phyloP scores from a whole-genome alignment of 2,329 filamentous ascomycete species.

The Gliomastix tumulicola region DNA sequence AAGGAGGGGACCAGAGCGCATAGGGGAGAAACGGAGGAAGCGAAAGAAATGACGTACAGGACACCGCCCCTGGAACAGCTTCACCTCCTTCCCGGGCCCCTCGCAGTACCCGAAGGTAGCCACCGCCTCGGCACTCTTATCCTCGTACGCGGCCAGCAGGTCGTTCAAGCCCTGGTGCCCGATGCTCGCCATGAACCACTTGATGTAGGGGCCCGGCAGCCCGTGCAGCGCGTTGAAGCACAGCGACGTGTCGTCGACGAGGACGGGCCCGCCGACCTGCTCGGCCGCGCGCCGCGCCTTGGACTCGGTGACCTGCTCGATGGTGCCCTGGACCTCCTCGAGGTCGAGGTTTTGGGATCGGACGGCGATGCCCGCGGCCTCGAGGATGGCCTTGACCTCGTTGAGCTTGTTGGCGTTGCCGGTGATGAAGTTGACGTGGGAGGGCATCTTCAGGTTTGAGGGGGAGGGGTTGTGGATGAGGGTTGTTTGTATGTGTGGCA shows the following conservation, averaged over 20 bases:
- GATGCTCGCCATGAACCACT: slow-evolving; percentile 84
- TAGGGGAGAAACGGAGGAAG: background rate
- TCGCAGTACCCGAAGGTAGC: slow-evolving; percentile 92
- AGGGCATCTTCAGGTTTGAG: slow-evolving; percentile 27
- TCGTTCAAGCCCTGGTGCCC: slow-evolving; percentile 86
- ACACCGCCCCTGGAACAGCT: slow-evolving; percentile 89
- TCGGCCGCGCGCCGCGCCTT: slow-evolving; percentile 82
- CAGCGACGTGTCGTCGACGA: slow-evolving; percentile 93
- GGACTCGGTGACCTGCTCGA: slow-evolving; percentile 84
- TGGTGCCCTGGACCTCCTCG: slow-evolving; percentile 82
- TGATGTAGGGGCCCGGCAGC: slow-evolving; percentile 97
- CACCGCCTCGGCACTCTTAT: slow-evolving; percentile 88
- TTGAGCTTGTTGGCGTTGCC: slow-evolving; percentile 90
- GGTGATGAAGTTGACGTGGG: slow-evolving; percentile 81
- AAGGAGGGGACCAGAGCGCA: background rate
- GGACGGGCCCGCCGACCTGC: slow-evolving; percentile 73
- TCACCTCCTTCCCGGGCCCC: slow-evolving; percentile 75
- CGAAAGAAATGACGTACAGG: slow-evolving; percentile 48
- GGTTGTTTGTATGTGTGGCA: too few relatives aligned
- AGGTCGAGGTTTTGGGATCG: slow-evolving; percentile 71
- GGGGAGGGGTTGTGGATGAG: too few relatives aligned
- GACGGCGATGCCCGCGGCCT: slow-evolving; percentile 60
- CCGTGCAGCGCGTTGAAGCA: slow-evolving; percentile 87
- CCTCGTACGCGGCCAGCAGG: slow-evolving; percentile 77
- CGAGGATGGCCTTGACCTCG: slow-evolving; percentile 84